phyloP scores from a whole-genome alignment of 768 basidiomycete genomes.

The Boletales sp. region DNA sequence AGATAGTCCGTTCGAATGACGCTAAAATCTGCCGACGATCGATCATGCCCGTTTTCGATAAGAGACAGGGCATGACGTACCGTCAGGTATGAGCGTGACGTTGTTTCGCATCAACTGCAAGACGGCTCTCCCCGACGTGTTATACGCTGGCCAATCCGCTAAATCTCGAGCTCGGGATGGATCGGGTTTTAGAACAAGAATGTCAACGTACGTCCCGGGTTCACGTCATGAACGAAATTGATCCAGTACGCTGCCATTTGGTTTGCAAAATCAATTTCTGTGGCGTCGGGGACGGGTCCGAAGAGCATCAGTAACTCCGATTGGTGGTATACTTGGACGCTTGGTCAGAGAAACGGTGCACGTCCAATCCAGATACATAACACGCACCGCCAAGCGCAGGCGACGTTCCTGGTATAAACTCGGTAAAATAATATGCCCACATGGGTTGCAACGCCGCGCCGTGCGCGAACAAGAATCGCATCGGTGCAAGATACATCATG shows the following conservation, averaged over 20 bases:
- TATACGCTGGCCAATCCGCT: slow-evolving; percentile 44
- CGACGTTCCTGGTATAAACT: slow-evolving; percentile 55
- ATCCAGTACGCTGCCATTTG: slow-evolving; percentile 51
- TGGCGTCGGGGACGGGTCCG: slow-evolving; percentile 41
- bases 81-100: slow-evolving; percentile 51
- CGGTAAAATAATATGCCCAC: slow-evolving; percentile 53
- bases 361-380: no score
- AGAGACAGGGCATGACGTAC: slow-evolving; percentile 24
- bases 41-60: background rate
- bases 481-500: slow-evolving; percentile 50
- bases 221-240: slow-evolving; percentile 53
- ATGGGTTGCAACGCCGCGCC: slow-evolving; percentile 45
- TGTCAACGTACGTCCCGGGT: slow-evolving; percentile 48
- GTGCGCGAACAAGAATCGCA: slow-evolving; percentile 48
- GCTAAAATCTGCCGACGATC: slow-evolving; percentile 4
- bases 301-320: slow-evolving; percentile 16
- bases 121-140: slow-evolving; percentile 31
- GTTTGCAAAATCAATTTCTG: slow-evolving; percentile 45
- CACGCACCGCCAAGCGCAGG: slow-evolving; percentile 45
- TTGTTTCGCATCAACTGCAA: slow-evolving; percentile 52
- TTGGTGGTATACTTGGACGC: slow-evolving; percentile 17
- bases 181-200: background rate
- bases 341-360: no score
- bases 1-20: slow-evolving; percentile 12
- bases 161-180: background rate